A percentile compares a stretch with the other conserved stretches of the same genome.
phyloP scores from a whole-genome alignment of 345 rosid genomes.

The Sisymbrium irio region DNA sequence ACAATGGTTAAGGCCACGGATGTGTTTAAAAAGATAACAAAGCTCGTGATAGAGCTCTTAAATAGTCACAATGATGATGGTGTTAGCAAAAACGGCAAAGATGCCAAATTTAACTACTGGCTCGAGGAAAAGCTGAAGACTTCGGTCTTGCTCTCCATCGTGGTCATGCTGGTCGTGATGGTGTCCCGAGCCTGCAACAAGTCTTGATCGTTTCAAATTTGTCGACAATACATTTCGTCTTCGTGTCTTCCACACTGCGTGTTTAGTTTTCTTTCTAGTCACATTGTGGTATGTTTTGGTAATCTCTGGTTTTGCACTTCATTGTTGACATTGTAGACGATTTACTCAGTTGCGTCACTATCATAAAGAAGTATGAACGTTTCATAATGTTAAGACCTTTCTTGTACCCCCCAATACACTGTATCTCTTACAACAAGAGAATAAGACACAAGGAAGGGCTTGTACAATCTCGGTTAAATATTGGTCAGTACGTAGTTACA shows the following conservation, averaged over 20 bases:
- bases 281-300: conserved; percentile 14
- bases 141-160: conserved; percentile 68
- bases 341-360: not conserved
- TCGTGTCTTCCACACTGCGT: conserved; percentile 3
- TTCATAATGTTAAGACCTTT: conserved; percentile 1
- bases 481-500: conserved; percentile 10
- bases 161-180: conserved; percentile 76
- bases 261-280: conserved; percentile 23
- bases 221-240: conserved; percentile 43
- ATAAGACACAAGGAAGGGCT: not conserved
- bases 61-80: conserved; percentile 28
- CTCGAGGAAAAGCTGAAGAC: conserved; percentile 64
- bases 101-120: conserved; percentile 37
- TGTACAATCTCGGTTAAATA: conserved; percentile 9
- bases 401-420: not conserved
- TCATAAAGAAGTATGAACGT: conserved; percentile 14
- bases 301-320: conserved; percentile 10
- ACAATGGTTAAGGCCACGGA: conserved; percentile 48
- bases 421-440: not conserved
- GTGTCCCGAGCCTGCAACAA: conserved; percentile 54
- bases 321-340: conserved; percentile 19
- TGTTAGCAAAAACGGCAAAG: conserved; percentile 21
- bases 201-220: conserved; percentile 55
- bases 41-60: conserved; percentile 45
- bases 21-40: conserved; percentile 45